Base-by-base conservation (phyloP, 257 asterid species). In the Anisodus tanguticus region DNA sequence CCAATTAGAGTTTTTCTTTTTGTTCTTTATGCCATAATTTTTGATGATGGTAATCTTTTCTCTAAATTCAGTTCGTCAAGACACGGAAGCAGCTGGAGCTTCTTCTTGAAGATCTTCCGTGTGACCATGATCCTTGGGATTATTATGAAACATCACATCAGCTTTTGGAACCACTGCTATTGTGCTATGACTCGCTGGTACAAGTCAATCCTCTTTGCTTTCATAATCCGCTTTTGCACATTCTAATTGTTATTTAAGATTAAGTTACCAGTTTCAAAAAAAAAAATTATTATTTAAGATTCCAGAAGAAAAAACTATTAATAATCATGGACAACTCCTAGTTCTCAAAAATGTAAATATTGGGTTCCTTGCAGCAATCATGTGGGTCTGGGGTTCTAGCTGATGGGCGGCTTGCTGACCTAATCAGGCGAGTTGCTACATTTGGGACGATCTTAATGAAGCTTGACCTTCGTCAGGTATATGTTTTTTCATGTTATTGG, bases 401-500 rank as follows among this genome's bases (percentile, higher is more conserved):
- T 69, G 99, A 96, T 90, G 99, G 98, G 49, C 89, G 99, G 62
- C 91, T 96, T 84, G 92, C 93, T 85, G 99, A 96, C 92, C 87
- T 96, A 79, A 94, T 94, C 79, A 91, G 99, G 84, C 98, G 98
- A 76, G 98, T 93, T 81, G 90, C 95, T 80, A 89, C 98, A 43
- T 96, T 96, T 54, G 98, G 98, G 63, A 96, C 94, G 97, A 98
- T 91, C 77, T 87, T 94, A 74, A 93, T 96, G 98, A 94, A 96
- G 92, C 98, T 96, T 63, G 98, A 96, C 90, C 97, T 96, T 85
- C 98, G 99, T 81, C 99, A 94, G 99, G 99, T 94, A 79, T 66
- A 51, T 15, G 82, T 80, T 69, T 85, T 62, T 16, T 39, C 79
- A 6, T 3, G 11, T 15, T 7, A 51, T 83, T 12, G 51, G 2